These are phyloP conservation scores for Gracilaria caudata DNA, from an alignment of 23 red algal species.

Conservation along the genomic window DNA sequence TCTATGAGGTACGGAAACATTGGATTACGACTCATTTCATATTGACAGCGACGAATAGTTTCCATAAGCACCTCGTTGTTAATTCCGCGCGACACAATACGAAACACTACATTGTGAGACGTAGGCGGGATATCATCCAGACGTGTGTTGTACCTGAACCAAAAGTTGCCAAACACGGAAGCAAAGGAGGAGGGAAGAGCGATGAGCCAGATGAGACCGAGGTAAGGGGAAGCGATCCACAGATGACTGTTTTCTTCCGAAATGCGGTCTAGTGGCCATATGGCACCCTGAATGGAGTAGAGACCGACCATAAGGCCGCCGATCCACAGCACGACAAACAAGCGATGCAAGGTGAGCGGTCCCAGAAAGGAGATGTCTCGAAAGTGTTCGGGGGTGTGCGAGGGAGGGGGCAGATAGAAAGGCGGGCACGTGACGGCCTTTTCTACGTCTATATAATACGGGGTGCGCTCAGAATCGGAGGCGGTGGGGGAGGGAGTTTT, in stretches of 20 bases:
- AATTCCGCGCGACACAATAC: slow-evolving; percentile 54
- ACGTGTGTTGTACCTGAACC: slow-evolving; percentile 22
- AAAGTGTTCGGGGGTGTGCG: slow-evolving; percentile 48
- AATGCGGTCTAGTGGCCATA: slow-evolving; percentile 48
- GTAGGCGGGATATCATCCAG: slow-evolving; percentile 24
- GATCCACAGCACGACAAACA: slow-evolving; percentile 48
- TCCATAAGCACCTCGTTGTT: slow-evolving; percentile 48
- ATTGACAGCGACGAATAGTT: slow-evolving; percentile 38
- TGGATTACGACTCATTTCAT: slow-evolving; percentile 41
- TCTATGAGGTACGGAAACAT: slow-evolving; percentile 60
- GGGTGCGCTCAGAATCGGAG: background rate
- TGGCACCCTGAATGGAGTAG: slow-evolving; percentile 39
- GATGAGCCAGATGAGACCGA: slow-evolving; percentile 47
- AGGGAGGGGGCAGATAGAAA: slow-evolving; percentile 32
- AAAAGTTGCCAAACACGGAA: slow-evolving; percentile 10
- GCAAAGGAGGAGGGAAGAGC: background rate
- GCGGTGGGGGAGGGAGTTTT: background rate
- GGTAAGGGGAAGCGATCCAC: slow-evolving; percentile 35
- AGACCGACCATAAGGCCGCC: slow-evolving; percentile 19
- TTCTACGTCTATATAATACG: slow-evolving; percentile 5
- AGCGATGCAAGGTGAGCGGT: slow-evolving; percentile 45
- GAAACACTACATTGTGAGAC: slow-evolving; percentile 50
- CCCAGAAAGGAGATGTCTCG: slow-evolving; percentile 69
- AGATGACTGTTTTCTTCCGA: background rate
- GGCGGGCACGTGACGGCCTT: slow-evolving; percentile 29